Base-by-base conservation (phyloP, 2,329 filamentous ascomycete genomes). In the Stylonectria norvegica region DNA sequence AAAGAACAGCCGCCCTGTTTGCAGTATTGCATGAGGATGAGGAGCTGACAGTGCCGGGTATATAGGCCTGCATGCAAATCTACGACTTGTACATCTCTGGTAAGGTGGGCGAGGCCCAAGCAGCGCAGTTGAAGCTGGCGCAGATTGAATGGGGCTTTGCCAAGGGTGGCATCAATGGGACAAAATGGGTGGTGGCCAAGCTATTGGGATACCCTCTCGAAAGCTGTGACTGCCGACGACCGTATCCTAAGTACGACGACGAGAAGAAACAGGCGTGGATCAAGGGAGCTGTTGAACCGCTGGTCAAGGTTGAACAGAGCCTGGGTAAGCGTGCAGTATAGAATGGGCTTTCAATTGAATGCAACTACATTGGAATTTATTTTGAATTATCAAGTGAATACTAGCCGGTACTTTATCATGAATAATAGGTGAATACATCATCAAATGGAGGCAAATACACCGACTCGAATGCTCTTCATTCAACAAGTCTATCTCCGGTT, bases 101-200 rank as follows among this genome's bases (percentile, higher is more conserved):
- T 9, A 69, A 73, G 53, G 42, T 61, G 8, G 58, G 66, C 9
- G 72, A 76, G 54, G 76, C 75, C 1, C 64, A 68, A 18, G 61
- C 64, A 3, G 61, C 73, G 4, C 76, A 79, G 56, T 61, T 73
- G 36, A 66, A 73, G 58, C 62, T 79, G 25, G 72, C 70, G 5
- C 62, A 70, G 51, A 67, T 69, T 42, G 76, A 79, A 63, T 76
- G 70, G 68, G 76, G 72, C 1, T 76, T 81, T 38, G 73, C 62
- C 19, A 77, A 76, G 56, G 72, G 73, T 4, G 76, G 75, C n/a
- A 77, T 81, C 56, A 79, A 78, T 50, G 76, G 77, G 8, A 79
- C 72, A 6, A 80, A 80, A 57, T 79, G 72, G 68, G 68, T 78
- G n/a, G 75, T 79, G 23, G 72, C 70, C 25, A 71, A 77, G 53